Evolutionary conservation across 2,329 filamentous ascomycete species (phyloP).

Genomic region (Chaetoscypha palmicola): DNA sequence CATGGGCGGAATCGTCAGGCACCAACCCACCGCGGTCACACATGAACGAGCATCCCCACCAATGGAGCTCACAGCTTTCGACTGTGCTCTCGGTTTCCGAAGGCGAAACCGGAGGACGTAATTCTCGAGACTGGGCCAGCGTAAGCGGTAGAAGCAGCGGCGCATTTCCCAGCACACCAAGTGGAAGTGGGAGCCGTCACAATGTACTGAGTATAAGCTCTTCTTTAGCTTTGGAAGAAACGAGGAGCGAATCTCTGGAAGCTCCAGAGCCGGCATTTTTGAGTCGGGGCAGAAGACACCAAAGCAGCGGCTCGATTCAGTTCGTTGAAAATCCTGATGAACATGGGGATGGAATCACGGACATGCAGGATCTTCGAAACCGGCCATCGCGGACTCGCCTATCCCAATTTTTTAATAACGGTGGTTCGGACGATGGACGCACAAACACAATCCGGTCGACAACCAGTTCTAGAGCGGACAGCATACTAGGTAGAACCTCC

Average conservation of each 20-base stretch:
- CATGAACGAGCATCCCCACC: constrained; percentile 46
- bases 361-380: constrained; percentile 46
- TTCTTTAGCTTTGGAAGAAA: constrained; percentile 30
- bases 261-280: constrained; percentile 40
- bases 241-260: constrained; percentile 37
- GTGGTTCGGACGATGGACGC: constrained; percentile 36
- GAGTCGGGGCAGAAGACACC: constrained; percentile 29
- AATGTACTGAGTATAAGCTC: constrained; percentile 53
- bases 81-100: constrained; percentile 59
- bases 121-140: constrained; percentile 39
- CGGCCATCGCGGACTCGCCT: constrained; percentile 48
- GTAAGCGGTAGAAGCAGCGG: constrained; percentile 38
- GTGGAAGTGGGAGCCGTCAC: constrained; percentile 47
- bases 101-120: constrained; percentile 35
- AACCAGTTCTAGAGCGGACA: constrained; percentile 38
- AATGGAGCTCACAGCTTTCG: constrained; percentile 59
- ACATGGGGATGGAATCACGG: constrained; percentile 56
- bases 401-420: constrained; percentile 43
- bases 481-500: constrained; percentile 33
- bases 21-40: constrained; percentile 30
- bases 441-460: constrained; percentile 30
- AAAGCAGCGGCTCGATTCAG: constrained; percentile 33
- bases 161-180: constrained; percentile 39
- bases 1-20: constrained; percentile 30
- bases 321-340: constrained; percentile 54